These are phyloP conservation scores for Phytopythium vexans DNA, from an alignment of 352 stramenopile genomes.

Conservation along the genomic window DNA sequence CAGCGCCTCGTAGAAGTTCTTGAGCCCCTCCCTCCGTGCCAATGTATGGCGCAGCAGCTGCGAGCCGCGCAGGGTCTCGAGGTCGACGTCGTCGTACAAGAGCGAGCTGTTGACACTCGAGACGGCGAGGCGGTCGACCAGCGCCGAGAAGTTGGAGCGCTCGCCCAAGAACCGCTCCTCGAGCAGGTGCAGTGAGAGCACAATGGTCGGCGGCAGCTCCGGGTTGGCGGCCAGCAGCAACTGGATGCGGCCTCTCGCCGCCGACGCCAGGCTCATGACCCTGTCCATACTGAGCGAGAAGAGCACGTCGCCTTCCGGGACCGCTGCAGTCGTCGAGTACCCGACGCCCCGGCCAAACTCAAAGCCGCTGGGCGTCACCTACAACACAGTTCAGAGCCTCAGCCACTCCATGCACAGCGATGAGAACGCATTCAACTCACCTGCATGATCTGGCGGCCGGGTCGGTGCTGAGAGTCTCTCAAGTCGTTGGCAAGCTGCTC, in stretches of 20 bases:
- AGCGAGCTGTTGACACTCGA: constrained; percentile 32
- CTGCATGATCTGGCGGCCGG: constrained; percentile 9
- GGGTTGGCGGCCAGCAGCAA: constrained; percentile 41
- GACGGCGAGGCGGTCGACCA: constrained; percentile 24
- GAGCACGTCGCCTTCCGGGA: constrained; percentile 14
- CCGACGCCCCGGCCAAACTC: constrained; percentile 42
- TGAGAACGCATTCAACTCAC: no score
- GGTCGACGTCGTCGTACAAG: constrained; percentile 33
- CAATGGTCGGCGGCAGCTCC: constrained; percentile 35
- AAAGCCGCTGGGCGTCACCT: constrained; percentile 25
- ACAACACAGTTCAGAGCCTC: neutral
- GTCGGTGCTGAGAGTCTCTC: constrained; percentile 6
- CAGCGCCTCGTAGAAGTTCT: constrained; percentile 39
- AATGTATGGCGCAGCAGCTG: constrained; percentile 32
- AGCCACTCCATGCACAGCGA: no score
- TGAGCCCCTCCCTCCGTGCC: constrained; percentile 22
- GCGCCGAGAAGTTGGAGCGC: constrained; percentile 35
- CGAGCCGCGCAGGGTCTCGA: constrained; percentile 32
- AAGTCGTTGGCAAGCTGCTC: constrained; percentile 14
- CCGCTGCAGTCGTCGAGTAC: constrained; percentile 12
- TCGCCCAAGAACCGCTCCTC: constrained; percentile 36
- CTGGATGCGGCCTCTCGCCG: constrained; percentile 23
- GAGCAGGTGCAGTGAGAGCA: constrained; percentile 38
- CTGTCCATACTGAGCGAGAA: constrained; percentile 27
- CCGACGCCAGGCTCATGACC: constrained; percentile 38